Conservation (phyloP, 495 filamentous ascomycete species). For the Endocarpon pusillum region DNA sequence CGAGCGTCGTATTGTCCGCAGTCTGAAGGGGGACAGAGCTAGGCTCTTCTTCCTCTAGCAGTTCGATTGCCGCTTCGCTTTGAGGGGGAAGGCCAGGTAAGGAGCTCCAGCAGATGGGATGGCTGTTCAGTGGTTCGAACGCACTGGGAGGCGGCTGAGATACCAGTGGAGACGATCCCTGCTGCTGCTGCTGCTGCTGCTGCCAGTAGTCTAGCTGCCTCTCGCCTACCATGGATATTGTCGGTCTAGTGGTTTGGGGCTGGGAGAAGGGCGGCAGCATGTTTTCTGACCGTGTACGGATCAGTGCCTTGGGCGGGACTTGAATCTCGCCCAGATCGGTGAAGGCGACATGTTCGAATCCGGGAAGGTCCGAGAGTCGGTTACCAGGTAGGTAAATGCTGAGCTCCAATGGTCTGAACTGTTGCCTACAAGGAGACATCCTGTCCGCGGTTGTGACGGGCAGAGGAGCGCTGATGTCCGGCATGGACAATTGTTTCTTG, state of each 20-base stretch:
- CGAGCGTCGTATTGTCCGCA: background rate
- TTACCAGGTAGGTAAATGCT: slow-evolving; percentile 53
- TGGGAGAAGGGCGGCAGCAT: slow-evolving; percentile 5
- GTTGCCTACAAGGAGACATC: slow-evolving; percentile 8
- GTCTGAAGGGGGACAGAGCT: background rate
- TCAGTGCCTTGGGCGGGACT: slow-evolving; percentile 9
- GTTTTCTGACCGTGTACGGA: slow-evolving; percentile 10
- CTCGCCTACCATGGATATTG: background rate
- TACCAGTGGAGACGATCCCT: too few species aligned
- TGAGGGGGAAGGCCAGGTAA: slow-evolving; percentile 1
- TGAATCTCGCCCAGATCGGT: slow-evolving; percentile 3
- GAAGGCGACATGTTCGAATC: slow-evolving; percentile 17
- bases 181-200: too few species aligned
- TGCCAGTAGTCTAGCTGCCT: background rate
- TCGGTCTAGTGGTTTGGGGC: background rate
- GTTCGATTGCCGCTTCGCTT: background rate
- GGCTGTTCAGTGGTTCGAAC: background rate
- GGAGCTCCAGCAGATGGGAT: slow-evolving; percentile 1
- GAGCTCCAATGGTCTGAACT: slow-evolving; percentile 57
- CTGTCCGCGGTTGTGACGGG: slow-evolving; percentile 36
- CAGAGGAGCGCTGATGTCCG: slow-evolving; percentile 35
- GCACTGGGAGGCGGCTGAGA: too few species aligned
- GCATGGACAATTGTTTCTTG: slow-evolving; percentile 24
- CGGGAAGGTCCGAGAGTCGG: slow-evolving; percentile 41
- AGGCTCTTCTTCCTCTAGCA: background rate